Conservation (phyloP, 352 stramenopile species). For the Phytopythium mirpurense region DNA sequence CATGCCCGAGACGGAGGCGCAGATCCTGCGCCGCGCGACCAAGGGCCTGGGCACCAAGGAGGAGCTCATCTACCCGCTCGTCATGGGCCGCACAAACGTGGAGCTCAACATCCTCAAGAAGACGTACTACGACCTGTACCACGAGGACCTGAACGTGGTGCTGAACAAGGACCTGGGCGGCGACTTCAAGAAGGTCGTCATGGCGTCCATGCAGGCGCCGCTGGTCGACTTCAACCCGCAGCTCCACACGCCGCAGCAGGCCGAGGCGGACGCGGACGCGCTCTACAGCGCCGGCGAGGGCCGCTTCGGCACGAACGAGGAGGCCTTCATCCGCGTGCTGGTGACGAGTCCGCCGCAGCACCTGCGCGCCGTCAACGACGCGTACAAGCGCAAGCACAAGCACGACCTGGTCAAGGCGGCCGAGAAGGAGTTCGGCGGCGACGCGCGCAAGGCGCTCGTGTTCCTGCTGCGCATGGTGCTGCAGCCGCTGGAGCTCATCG, state of each 20-base stretch:
- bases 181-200: slow-evolving; percentile 71
- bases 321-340: slow-evolving; percentile 52
- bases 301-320: slow-evolving; percentile 62
- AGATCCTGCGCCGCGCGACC: slow-evolving; percentile 57
- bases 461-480: slow-evolving; percentile 61
- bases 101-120: slow-evolving; percentile 81
- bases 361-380: slow-evolving; percentile 45
- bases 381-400: slow-evolving; percentile 61
- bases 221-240: slow-evolving; percentile 46
- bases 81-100: slow-evolving; percentile 60
- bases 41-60: slow-evolving; percentile 67
- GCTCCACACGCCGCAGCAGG: slow-evolving; percentile 57
- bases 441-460: slow-evolving; percentile 46
- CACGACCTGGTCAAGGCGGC: slow-evolving; percentile 54
- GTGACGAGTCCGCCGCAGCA: slow-evolving; percentile 49
- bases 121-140: slow-evolving; percentile 62
- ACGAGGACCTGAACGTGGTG: slow-evolving; percentile 50
- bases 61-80: slow-evolving; percentile 60
- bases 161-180: slow-evolving; percentile 58
- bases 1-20: slow-evolving; percentile 58
- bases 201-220: slow-evolving; percentile 55
- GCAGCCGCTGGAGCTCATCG: slow-evolving; percentile 51
- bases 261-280: slow-evolving; percentile 44
- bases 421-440: slow-evolving; percentile 63
- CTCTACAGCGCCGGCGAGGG: slow-evolving; percentile 73